Evolutionary conservation across 129 eudicot genomes (phyloP), one percentile per base, ranked within the genome.

Genomic region (Logfia minima): DNA sequence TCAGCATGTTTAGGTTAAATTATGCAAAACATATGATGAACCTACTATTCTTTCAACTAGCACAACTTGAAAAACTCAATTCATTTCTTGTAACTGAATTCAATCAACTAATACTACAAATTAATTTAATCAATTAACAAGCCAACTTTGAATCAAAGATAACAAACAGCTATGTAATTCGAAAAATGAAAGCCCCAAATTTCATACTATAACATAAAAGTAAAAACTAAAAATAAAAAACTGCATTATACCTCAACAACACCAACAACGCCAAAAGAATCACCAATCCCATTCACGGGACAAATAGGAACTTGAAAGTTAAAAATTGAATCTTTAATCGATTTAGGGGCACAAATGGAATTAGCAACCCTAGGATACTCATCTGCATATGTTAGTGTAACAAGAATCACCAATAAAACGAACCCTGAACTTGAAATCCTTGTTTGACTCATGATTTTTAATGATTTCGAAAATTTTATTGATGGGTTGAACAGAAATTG

Each of bases 311-410:
- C 75, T 72, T 35, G 76, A 52, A 74, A 66, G 32, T 78, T 79
- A 53, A 89, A 71, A 70, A 89, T 35, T 59, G 78, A 81, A 72
- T 89, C 91, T 63, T 74, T 75, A 66, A 87, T 71, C 23, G 96
- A 85, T 62, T 69, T 68, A 24, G 79, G 55, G 41, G 66, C 82
- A 70, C 88, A 83, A 39, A 85, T 69, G 13, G 29, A 84, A 75
- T 19, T 41, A 68, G 84, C 70, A 82, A 72, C 89, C 81, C 73
- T 82, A 79, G 84, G 84, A 75, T 43, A 39, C 74, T 75, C 65
- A 52, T 86, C 79, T 67, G 94, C 84, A 78, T 24, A 72, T 21
- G 91, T 71, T 75, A 86, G 75, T 68, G 72, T 66, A 58, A 72
- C 83, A 26, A 84, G 67, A 68, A 89, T 23, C 77, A 84, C 69